Evolutionary conservation across 192 early-diverging fungal species (phyloP).

Genomic region (Podila verticillata): DNA sequence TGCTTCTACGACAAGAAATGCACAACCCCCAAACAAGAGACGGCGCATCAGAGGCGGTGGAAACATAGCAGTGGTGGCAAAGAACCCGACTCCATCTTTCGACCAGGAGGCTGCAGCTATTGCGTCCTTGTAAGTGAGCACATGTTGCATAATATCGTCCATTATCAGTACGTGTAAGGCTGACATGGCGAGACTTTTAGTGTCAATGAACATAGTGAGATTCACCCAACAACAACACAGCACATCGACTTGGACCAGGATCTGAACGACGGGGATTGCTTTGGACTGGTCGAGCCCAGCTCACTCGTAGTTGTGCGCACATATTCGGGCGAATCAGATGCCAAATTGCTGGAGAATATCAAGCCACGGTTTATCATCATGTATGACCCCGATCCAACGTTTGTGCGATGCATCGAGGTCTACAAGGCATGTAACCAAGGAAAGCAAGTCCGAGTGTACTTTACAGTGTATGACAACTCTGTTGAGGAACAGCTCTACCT

Average conservation of each 20-base stretch:
- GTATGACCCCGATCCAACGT: slow-evolving; percentile 90
- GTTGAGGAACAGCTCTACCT: slow-evolving; percentile 95
- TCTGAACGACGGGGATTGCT: slow-evolving; percentile 45
- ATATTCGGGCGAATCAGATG: slow-evolving; percentile 71
- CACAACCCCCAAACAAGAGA: slow-evolving; percentile 58
- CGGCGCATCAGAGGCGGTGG: slow-evolving; percentile 52
- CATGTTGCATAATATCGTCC: not conserved
- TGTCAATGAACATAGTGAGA: slow-evolving; percentile 18
- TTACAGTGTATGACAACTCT: slow-evolving; percentile 94
- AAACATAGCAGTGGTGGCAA: slow-evolving; percentile 20
- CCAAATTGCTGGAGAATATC: slow-evolving; percentile 69
- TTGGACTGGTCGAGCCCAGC: slow-evolving; percentile 56
- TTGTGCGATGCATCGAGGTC: slow-evolving; percentile 88
- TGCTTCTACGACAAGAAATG: slow-evolving; percentile 1
- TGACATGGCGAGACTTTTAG: slow-evolving; percentile 5
- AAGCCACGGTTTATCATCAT: slow-evolving; percentile 86
- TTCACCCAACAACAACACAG: slow-evolving; percentile 13
- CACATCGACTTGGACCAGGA: slow-evolving; percentile 57
- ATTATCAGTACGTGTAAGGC: not conserved
- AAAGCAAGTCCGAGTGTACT: slow-evolving; percentile 79
- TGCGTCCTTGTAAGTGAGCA: slow-evolving; percentile 50
- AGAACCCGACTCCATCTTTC: slow-evolving; percentile 12
- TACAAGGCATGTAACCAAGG: slow-evolving; percentile 63
- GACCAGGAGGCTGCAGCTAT: slow-evolving; percentile 53
- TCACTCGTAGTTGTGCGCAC: slow-evolving; percentile 64